phyloP scores from a whole-genome alignment of 192 early-diverging fungal genomes.

The Geranomyces michiganensis region DNA sequence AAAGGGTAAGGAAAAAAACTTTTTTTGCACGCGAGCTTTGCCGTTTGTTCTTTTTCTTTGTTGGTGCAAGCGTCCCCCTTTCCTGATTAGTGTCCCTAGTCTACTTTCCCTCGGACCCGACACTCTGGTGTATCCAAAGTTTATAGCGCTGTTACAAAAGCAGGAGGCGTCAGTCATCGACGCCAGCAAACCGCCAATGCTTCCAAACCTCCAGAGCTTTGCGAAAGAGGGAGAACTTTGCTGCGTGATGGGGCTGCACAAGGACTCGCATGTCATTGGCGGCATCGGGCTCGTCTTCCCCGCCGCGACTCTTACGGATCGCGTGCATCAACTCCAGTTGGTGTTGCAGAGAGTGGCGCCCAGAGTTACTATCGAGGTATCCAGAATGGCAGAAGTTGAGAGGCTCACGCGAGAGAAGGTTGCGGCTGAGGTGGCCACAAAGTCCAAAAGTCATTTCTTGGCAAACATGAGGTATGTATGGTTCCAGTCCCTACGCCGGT shows the following conservation, averaged over 20 bases:
- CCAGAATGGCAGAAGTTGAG: background rate
- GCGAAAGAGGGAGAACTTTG: background rate
- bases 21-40: background rate
- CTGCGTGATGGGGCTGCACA: conserved; percentile 18
- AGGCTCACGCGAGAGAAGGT: conserved; percentile 1
- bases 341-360: conserved; percentile 6
- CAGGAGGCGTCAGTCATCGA: conserved; percentile 9
- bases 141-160: background rate
- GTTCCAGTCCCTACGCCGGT: too few species aligned
- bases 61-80: background rate
- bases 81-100: background rate
- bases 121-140: background rate
- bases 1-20: conserved; percentile 6
- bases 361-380: background rate
- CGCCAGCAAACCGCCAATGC: background rate
- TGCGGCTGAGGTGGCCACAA: conserved; percentile 4
- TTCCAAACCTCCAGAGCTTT: background rate
- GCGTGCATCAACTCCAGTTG: background rate
- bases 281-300: background rate
- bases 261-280: background rate
- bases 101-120: background rate
- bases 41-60: background rate
- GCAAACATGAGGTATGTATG: conserved; percentile 24
- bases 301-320: background rate
- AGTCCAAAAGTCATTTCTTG: conserved; percentile 18